These are phyloP conservation scores for Albatrellus ellisii DNA, from an alignment of 768 basidiomycete species.

Conservation along the genomic window DNA sequence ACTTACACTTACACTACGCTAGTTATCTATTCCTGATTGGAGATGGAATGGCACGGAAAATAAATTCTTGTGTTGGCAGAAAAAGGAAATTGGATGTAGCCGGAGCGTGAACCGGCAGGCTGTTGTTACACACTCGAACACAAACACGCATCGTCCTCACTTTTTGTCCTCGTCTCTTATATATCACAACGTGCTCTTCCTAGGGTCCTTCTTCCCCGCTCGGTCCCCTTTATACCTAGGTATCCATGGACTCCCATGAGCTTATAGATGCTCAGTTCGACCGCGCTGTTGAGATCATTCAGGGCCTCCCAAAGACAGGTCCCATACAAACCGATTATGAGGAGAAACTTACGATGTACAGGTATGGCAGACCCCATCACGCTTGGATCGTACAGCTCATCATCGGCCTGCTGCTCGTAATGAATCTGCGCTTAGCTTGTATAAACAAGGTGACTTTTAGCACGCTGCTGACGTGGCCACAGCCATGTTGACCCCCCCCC, in stretches of 20 bases:
- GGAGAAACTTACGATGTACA: slow-evolving; percentile 90
- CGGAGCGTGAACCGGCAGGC: no score
- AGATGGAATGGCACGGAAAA: neutral
- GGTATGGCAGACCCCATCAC: no score
- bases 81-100: no score
- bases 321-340: slow-evolving; percentile 95
- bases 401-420: no score
- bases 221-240: neutral
- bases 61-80: no score
- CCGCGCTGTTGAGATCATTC: slow-evolving; percentile 89
- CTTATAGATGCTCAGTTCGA: slow-evolving; percentile 81
- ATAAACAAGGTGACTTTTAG: slow-evolving; percentile 74
- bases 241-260: slow-evolving; percentile 44
- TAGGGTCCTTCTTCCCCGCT: neutral
- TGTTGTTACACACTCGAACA: no score
- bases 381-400: no score
- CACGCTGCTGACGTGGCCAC: neutral
- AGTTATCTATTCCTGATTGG: neutral
- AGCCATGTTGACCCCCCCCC: neutral
- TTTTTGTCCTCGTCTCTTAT: neutral
- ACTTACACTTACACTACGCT: neutral
- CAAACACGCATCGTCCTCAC: neutral
- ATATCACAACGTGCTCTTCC: neutral
- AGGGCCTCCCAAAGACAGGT: slow-evolving; percentile 83
- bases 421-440: slow-evolving; percentile 53